Evolutionary conservation across 75 land plant genomes (phyloP).

Genomic region (Larix kaempferi): DNA sequence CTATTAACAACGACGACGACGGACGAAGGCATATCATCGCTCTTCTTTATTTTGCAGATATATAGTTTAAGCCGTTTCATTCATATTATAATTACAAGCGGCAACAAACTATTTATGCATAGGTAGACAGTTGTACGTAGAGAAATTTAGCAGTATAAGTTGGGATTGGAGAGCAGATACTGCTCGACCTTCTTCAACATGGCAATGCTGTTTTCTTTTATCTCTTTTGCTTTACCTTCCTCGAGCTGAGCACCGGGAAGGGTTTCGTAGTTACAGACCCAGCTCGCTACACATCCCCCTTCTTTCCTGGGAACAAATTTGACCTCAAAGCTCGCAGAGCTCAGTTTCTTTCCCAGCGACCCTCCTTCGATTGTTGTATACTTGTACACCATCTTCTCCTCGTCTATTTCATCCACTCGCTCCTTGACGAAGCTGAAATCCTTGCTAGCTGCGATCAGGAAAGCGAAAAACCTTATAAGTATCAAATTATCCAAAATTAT

Average conservation of each 20-base stretch:
- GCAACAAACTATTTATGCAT: too few relatives aligned
- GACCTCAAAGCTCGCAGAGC: background rate
- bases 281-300: conserved; percentile 5
- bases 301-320: background rate
- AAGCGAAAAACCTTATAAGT: too few relatives aligned
- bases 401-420: conserved; percentile 11
- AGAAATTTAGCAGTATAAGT: background rate
- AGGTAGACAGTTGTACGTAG: background rate
- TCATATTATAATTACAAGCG: too few relatives aligned
- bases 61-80: too few relatives aligned
- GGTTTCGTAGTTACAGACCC: background rate
- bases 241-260: background rate
- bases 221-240: conserved; percentile 18
- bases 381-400: conserved; percentile 10
- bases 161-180: conserved; percentile 33
- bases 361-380: conserved; percentile 15
- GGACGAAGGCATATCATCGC: too few relatives aligned
- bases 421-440: conserved; percentile 31
- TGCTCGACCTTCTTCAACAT: conserved; percentile 32
- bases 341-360: background rate
- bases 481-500: too few relatives aligned
- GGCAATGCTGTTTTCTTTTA: conserved; percentile 11
- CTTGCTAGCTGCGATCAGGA: too few relatives aligned
- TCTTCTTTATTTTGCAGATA: too few relatives aligned
- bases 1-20: too few relatives aligned